Evolutionary conservation across 192 early-diverging fungal species (phyloP).

Genomic region (Bifiguratus adelaidae): DNA sequence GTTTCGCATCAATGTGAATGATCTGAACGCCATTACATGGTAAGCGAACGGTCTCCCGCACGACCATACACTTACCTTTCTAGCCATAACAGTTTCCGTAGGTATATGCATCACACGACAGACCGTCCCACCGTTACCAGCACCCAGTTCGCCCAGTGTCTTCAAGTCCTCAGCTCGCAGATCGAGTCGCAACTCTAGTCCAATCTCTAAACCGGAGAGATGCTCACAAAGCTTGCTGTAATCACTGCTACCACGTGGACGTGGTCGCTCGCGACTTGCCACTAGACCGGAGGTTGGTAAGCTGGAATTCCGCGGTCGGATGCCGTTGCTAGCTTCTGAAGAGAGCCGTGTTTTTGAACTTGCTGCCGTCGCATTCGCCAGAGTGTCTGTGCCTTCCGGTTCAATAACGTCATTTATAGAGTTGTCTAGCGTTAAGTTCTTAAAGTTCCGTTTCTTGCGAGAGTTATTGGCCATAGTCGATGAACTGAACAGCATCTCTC

Average conservation of each 20-base stretch:
- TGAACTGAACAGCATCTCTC: neutral
- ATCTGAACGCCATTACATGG: no score
- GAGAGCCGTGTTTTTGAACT: conserved; percentile 16
- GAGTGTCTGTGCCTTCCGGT: conserved; percentile 4
- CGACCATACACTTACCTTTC: conserved; percentile 53
- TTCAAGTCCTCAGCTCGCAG: conserved; percentile 75
- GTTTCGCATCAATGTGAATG: conserved; percentile 37
- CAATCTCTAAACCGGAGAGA: conserved; percentile 50
- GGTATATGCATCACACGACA: conserved; percentile 76
- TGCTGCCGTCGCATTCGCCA: conserved; percentile 13
- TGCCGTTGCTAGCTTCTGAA: neutral
- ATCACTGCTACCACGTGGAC: conserved; percentile 7
- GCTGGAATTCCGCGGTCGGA: no score
- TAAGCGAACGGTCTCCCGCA: no score
- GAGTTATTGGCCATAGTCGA: conserved; percentile 3
- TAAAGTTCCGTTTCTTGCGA: conserved; percentile 41
- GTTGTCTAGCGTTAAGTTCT: conserved; percentile 31
- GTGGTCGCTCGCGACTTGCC: no score
- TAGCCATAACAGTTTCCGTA: conserved; percentile 84
- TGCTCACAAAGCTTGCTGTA: conserved; percentile 26
- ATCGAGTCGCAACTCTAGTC: conserved; percentile 65
- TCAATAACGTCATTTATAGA: conserved; percentile 18
- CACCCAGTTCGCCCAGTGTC: conserved; percentile 70
- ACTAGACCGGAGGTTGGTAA: no score
- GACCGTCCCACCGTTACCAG: conserved; percentile 89